Percentiles rank a stretch among this genome's conserved stretches.
Conservation (phyloP, 148 eudicot genomes). For the Chenopodium suecicum region DNA sequence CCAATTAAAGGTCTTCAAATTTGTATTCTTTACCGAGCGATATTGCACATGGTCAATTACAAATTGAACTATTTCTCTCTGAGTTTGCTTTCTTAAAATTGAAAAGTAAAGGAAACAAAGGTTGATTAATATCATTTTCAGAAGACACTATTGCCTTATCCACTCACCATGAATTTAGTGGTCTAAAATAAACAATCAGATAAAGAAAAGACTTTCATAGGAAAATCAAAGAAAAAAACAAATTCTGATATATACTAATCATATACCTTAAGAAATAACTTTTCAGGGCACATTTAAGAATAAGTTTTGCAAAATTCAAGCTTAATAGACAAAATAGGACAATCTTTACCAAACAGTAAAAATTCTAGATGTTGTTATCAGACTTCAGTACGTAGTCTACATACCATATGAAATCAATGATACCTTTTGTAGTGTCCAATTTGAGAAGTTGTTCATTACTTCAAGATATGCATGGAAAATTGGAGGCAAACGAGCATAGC, state of each 20-base stretch:
- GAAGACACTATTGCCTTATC: background rate
- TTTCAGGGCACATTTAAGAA: too few relatives aligned
- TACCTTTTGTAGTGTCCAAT: background rate
- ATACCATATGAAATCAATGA: background rate
- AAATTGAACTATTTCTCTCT: background rate
- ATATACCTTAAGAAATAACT: too few relatives aligned
- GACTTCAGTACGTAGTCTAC: background rate
- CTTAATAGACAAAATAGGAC: too few relatives aligned
- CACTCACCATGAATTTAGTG: background rate
- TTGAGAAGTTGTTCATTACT: background rate
- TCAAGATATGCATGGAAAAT: too few relatives aligned
- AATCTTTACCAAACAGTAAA: too few relatives aligned
- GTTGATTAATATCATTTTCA: background rate
- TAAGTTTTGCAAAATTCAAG: too few relatives aligned
- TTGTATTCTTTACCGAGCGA: background rate
- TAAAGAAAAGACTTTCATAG: too few relatives aligned
- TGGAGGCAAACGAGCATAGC: too few relatives aligned
- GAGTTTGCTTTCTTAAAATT: background rate
- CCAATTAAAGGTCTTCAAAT: background rate
- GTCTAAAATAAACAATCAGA: background rate
- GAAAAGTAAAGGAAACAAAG: background rate
- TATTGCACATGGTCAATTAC: background rate
- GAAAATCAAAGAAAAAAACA: too few relatives aligned
- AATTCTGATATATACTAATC: too few relatives aligned
- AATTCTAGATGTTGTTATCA: too few relatives aligned